Percentiles rank a stretch among this genome's conserved stretches.
Evolutionary conservation across 441 rosid genomes (phyloP).

Genomic region (Croton laevigatus): DNA sequence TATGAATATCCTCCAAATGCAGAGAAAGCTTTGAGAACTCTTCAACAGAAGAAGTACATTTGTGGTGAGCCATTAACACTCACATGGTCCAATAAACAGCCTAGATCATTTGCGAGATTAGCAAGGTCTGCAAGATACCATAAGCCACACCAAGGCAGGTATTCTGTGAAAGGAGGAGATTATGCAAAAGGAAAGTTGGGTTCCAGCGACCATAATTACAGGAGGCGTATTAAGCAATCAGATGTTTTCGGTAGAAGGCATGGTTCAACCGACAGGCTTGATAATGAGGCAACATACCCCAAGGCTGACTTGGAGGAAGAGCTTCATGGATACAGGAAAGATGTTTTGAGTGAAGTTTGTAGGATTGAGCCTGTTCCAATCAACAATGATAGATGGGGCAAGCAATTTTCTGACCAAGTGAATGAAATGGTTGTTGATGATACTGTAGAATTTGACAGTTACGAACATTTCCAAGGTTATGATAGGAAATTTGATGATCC

Average conservation of each 20-base stretch:
- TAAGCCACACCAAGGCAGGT: slow-evolving; percentile 19
- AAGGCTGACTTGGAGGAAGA: slow-evolving; percentile 21
- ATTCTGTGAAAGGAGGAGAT: slow-evolving; percentile 21
- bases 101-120: slow-evolving; percentile 28
- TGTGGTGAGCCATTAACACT: slow-evolving; percentile 46
- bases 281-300: slow-evolving; percentile 16
- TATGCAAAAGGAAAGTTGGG: slow-evolving; percentile 20
- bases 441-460: slow-evolving; percentile 31
- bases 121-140: slow-evolving; percentile 26
- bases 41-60: slow-evolving; percentile 34
- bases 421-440: slow-evolving; percentile 27
- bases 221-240: slow-evolving; percentile 18
- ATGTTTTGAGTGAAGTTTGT: slow-evolving; percentile 24
- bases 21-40: slow-evolving; percentile 42
- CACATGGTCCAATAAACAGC: slow-evolving; percentile 54
- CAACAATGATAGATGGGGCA: slow-evolving; percentile 50
- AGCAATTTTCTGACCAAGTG: slow-evolving; percentile 25
- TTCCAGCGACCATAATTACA: slow-evolving; percentile 22
- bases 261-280: slow-evolving; percentile 24
- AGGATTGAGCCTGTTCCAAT: slow-evolving; percentile 18
- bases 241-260: slow-evolving; percentile 16
- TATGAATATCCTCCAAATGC: slow-evolving; percentile 48
- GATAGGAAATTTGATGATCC: slow-evolving; percentile 27
- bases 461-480: slow-evolving; percentile 30
- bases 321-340: slow-evolving; percentile 25